Conservation (phyloP, 805 yeast species). For the Ascoidea tarda region DNA sequence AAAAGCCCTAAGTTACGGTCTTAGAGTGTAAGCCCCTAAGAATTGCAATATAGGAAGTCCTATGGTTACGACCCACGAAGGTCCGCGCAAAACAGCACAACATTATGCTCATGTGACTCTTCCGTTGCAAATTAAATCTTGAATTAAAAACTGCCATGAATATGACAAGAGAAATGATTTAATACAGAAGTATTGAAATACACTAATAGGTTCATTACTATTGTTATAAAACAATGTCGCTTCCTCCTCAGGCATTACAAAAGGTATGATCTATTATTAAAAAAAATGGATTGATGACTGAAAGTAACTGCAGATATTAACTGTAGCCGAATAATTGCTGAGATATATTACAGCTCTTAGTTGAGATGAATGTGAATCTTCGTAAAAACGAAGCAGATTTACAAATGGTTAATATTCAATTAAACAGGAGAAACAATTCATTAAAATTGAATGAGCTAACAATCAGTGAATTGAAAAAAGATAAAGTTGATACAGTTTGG, state of each 20-base stretch:
- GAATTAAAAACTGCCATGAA: too few species aligned
- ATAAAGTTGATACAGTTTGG: conserved; percentile 5
- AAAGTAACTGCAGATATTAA: background rate
- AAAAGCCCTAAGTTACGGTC: too few species aligned
- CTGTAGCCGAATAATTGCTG: background rate
- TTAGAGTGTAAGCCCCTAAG: too few species aligned
- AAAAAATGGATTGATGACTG: too few species aligned
- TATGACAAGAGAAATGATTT: too few species aligned
- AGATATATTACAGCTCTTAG: conserved; percentile 3
- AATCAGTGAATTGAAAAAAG: background rate
- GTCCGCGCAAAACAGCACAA: too few species aligned
- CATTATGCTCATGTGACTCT: too few species aligned
- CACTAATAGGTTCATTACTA: too few species aligned
- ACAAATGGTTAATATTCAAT: conserved; percentile 9
- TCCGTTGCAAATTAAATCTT: too few species aligned
- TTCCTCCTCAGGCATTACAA: background rate
- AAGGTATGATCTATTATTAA: background rate
- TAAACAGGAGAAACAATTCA: conserved; percentile 6
- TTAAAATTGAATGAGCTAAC: conserved; percentile 10
- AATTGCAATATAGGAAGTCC: too few species aligned
- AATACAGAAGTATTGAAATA: too few species aligned
- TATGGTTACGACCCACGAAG: too few species aligned
- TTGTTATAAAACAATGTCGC: background rate
- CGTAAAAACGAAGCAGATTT: conserved; percentile 9
- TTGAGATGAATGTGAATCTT: conserved; percentile 6